Percentiles rank a stretch among this genome's conserved stretches.
These are phyloP conservation scores for Trematosphaeria pertusa DNA, from an alignment of 2,329 filamentous ascomycete genomes.

Conservation along the genomic window DNA sequence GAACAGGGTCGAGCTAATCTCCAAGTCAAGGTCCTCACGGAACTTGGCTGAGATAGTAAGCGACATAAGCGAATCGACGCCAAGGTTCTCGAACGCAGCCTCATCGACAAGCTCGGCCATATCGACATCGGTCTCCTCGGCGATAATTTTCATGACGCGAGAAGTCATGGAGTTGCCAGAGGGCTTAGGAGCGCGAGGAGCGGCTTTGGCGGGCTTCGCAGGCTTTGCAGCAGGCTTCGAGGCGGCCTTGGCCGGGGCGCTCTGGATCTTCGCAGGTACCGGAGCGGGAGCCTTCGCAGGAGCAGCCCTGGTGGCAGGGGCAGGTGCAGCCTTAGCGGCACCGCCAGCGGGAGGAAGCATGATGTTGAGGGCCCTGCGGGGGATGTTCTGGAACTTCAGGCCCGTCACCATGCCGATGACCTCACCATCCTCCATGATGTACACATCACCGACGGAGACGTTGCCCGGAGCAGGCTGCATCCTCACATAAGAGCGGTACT, in stretches of 20 bases:
- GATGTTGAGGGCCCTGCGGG: constrained; percentile 70
- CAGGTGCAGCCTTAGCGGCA: constrained; percentile 44
- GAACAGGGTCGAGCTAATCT: constrained; percentile 66
- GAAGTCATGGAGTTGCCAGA: constrained; percentile 56
- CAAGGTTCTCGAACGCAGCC: constrained; percentile 67
- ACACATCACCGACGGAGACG: constrained; percentile 66
- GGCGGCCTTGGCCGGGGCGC: constrained; percentile 46
- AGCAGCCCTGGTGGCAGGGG: constrained; percentile 41
- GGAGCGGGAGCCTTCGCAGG: constrained; percentile 48
- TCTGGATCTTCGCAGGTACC: constrained; percentile 34
- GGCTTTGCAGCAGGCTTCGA: constrained; percentile 63
- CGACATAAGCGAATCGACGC: constrained; percentile 68
- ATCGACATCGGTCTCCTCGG: constrained; percentile 68
- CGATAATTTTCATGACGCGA: constrained; percentile 69
- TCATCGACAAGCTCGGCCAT: constrained; percentile 66
- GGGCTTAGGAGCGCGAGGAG: constrained; percentile 47
- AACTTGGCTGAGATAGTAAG: constrained; percentile 68
- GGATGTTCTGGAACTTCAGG: constrained; percentile 72
- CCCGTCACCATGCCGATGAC: constrained; percentile 66
- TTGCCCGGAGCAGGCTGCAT: constrained; percentile 65
- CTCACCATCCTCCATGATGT: constrained; percentile 65
- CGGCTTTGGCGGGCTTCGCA: constrained; percentile 45
- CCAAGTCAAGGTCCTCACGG: constrained; percentile 66
- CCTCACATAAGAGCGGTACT: constrained; percentile 67
- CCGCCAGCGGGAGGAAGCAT: constrained; percentile 67